Evolutionary conservation across 305 asterid species (phyloP), one percentile per base, ranked within the genome.

Genomic region (Solanum aculeatissimum): DNA sequence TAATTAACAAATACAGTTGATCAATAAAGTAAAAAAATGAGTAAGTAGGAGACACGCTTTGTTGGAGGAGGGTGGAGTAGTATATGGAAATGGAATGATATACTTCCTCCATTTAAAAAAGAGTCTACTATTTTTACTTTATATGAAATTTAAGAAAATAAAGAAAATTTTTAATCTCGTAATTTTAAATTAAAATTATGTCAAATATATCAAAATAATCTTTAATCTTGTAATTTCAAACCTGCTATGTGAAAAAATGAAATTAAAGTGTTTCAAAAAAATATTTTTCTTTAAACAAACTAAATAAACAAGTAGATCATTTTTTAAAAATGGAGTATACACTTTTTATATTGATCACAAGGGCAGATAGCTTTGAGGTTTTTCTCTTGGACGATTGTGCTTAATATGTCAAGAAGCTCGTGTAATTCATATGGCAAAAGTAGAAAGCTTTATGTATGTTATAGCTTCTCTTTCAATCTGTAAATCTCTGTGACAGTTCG

Each of bases 321-420:
- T 4, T 35, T 35, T 35, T 35, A 1, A 35, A 35, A 7, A 35
- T 6, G 40, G 40, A 35, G 40, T 63, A 84, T 15, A 27, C 6
- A 19, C 63, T 9, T 55, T 19, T 55, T 55, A 81, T 81, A 83
- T 87, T 62, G 83, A 72, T 82, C 71, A 83, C 75, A 81, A 19
- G 49, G 25, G 38, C 47, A 77, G 51, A 81, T 75, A 47, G 62
- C 60, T 27, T 40, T 23, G 42, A 11, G 42, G 63, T 57, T 84
- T 83, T 84, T 83, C 16, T 19, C 78, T 88, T 84, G 87, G 88
- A 87, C 85, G 89, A 90, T 86, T 82, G 88, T 83, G 85, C 49
- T 75, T 80, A 40, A 78, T 71, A 57, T 83, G 83, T 87, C 98
- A 90, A 88, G 95, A 90, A 70, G 89, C 95, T 87, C 90, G 97